Percentiles rank a stretch among this genome's conserved stretches.
Conservation (phyloP, 306 rosid species). For the Sechiopsis laciniata region DNA sequence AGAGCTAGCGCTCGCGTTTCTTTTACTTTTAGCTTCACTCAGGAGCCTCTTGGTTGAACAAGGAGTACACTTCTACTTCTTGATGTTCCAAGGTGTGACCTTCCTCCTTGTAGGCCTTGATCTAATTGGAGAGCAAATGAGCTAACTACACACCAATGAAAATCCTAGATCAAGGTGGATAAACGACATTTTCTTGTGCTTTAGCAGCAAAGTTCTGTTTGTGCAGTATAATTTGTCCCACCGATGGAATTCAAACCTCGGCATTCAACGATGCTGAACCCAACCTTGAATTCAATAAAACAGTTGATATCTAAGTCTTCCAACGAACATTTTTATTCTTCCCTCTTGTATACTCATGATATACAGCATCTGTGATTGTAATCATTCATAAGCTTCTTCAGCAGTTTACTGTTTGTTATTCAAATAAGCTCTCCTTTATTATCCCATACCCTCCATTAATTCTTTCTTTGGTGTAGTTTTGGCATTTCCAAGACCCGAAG, state of each 20-base stretch:
- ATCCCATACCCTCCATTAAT: conserved; percentile 25
- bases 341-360: conserved; percentile 10
- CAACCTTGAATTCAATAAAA: conserved; percentile 23
- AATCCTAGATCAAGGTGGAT: conserved; percentile 17
- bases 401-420: conserved; percentile 30
- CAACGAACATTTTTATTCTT: conserved; percentile 29
- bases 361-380: conserved; percentile 44
- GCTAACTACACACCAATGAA: conserved; percentile 31
- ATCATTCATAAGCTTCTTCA: conserved; percentile 33
- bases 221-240: conserved; percentile 15
- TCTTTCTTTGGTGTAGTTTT: conserved; percentile 36
- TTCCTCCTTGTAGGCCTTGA: conserved; percentile 97
- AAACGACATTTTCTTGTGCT: conserved; percentile 18
- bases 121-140: conserved; percentile 91
- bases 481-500: conserved; percentile 8
- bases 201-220: conserved; percentile 25
- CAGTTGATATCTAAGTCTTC: conserved; percentile 25
- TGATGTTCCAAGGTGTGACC: conserved; percentile 88
- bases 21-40: conserved; percentile 77
- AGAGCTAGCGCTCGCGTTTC: conserved; percentile 84
- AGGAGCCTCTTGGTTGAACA: conserved; percentile 85
- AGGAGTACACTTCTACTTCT: conserved; percentile 95
- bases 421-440: conserved; percentile 29
- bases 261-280: conserved; percentile 20
- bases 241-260: not conserved